Evolutionary conservation across 2,329 filamentous ascomycete genomes (phyloP).

Genomic region (Ustilaginoidea virens): DNA sequence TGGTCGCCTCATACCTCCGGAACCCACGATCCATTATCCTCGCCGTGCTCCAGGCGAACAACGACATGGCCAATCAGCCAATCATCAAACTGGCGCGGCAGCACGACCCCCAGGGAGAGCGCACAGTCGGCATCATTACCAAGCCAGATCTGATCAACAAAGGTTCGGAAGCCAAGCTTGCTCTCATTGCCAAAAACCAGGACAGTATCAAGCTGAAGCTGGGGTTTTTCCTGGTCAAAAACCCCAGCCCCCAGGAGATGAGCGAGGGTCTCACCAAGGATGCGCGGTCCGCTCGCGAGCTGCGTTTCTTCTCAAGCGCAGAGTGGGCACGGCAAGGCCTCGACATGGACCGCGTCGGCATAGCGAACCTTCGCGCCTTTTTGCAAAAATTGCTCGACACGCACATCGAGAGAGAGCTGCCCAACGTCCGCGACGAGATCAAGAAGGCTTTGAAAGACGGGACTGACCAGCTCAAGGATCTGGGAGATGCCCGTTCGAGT

Average conservation of each 20-base stretch:
- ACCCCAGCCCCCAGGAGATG: conserved; percentile 17
- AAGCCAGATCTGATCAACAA: conserved; percentile 22
- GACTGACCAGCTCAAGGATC: conserved; percentile 3
- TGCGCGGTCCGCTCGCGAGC: conserved; percentile 18
- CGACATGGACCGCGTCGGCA: conserved; percentile 9
- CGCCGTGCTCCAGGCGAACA: conserved; percentile 24
- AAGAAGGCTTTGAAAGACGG: conserved; percentile 5
- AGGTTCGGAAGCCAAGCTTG: conserved; percentile 10
- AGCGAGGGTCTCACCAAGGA: conserved; percentile 18
- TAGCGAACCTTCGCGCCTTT: conserved; percentile 7
- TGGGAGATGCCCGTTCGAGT: conserved; percentile 8
- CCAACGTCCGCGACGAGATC: conserved; percentile 12
- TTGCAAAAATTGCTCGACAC: conserved; percentile 12
- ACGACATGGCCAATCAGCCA: conserved; percentile 22
- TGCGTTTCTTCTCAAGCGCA: conserved; percentile 23
- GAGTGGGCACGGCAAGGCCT: conserved; percentile 15
- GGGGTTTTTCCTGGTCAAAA: conserved; percentile 19
- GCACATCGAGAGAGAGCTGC: conserved; percentile 15
- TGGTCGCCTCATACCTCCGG: conserved; percentile 25
- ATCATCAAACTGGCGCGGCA: conserved; percentile 16
- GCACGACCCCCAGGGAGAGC: conserved; percentile 15
- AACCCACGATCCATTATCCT: conserved; percentile 27
- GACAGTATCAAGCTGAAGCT: conserved; percentile 27
- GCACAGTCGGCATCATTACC: conserved; percentile 28
- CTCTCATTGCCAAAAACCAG: conserved; percentile 13